Percentiles rank a stretch among this genome's conserved stretches.
Conservation (phyloP, 148 eudicot genomes). For the Nepenthes mirabilis region DNA sequence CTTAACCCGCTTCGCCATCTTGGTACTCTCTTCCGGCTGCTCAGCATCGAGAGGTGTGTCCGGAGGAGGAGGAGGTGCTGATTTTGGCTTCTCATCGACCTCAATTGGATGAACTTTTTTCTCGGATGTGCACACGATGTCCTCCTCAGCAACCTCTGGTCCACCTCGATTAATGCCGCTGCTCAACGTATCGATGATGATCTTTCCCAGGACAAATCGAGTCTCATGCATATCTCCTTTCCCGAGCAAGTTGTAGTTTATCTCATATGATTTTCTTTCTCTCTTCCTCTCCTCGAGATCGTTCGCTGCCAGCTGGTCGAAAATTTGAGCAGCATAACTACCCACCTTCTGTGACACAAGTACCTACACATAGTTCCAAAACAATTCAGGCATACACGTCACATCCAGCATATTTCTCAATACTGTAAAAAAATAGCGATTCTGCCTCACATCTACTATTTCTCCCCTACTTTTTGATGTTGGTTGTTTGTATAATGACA, state of each 20-base stretch:
- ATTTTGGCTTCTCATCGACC: not conserved
- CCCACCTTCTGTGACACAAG: conserved; percentile 30
- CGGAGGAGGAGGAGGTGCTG: not conserved
- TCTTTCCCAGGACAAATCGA: conserved; percentile 55
- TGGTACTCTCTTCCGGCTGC: no score
- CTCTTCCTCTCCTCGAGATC: conserved; percentile 14
- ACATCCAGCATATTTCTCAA: not conserved
- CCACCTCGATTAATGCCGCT: conserved; percentile 5
- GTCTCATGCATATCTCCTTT: conserved; percentile 34
- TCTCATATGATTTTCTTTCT: conserved; percentile 13
- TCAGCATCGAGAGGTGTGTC: no score
- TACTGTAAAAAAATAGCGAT: no score
- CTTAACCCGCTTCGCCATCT: no score
- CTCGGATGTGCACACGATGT: not conserved
- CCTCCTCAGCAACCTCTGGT: not conserved
- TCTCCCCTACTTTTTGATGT: no score
- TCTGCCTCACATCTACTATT: not conserved
- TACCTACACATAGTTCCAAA: conserved; percentile 23
- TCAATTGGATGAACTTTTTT: not conserved
- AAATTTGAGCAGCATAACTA: conserved; percentile 18
- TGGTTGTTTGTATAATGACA: no score
- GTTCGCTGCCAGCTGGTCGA: conserved; percentile 14
- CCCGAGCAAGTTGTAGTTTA: conserved; percentile 38
- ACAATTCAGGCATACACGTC: not conserved
- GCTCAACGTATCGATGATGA: conserved; percentile 47